Percentiles rank a stretch among this genome's conserved stretches.
phyloP scores from a whole-genome alignment of 2,329 filamentous ascomycete species.

The Penicillium sp. region DNA sequence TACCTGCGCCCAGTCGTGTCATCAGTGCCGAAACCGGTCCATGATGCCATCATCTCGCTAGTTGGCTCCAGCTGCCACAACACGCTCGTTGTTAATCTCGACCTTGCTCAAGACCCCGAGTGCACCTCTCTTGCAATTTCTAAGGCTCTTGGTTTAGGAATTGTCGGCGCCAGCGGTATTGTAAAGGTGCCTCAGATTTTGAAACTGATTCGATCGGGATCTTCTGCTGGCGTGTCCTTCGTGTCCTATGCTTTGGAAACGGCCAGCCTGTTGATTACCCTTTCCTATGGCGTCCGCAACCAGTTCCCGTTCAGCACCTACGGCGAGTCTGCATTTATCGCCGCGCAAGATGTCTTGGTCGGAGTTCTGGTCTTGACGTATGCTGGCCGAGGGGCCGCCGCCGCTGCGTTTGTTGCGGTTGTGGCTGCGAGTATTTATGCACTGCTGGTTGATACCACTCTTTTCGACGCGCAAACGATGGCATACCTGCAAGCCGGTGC shows the following conservation, averaged over 20 bases:
- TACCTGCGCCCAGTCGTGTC: constrained; percentile 70
- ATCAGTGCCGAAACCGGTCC: constrained; percentile 74
- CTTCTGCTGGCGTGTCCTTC: constrained; percentile 83
- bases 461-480: constrained; percentile 71
- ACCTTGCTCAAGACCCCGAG: constrained; percentile 70
- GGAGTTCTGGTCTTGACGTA: constrained; percentile 85
- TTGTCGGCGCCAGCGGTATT: constrained; percentile 85
- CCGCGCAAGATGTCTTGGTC: constrained; percentile 90
- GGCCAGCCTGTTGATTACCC: constrained; percentile 79
- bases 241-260: constrained; percentile 93
- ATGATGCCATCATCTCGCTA: constrained; percentile 75
- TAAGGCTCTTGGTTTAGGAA: constrained; percentile 90
- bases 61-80: constrained; percentile 86
- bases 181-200: constrained; percentile 98
- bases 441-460: constrained; percentile 66
- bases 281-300: constrained; percentile 91
- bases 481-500: constrained; percentile 81
- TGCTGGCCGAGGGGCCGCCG: constrained; percentile 68
- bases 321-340: constrained; percentile 91
- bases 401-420: constrained; percentile 77
- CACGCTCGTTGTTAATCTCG: constrained; percentile 81
- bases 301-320: constrained; percentile 96
- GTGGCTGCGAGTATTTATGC: constrained; percentile 72
- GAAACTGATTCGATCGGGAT: constrained; percentile 83
- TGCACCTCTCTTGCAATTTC: constrained; percentile 91